Evolutionary conservation across 805 yeast species (phyloP).

Genomic region (Candida alai): DNA sequence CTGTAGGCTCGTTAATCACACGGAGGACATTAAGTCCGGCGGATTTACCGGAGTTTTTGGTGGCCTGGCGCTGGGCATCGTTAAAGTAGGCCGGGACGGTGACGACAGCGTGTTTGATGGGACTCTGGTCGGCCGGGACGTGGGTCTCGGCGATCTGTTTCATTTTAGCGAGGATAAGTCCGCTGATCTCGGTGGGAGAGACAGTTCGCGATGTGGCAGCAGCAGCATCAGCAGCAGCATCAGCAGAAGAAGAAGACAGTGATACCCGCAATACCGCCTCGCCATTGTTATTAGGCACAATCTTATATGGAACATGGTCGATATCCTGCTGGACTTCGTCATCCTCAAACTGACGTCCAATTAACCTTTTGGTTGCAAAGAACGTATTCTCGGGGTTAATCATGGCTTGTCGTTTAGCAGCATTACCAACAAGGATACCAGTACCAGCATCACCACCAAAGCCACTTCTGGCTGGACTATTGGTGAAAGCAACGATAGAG

Average conservation of each 20-base stretch:
- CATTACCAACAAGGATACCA: conserved; percentile 55
- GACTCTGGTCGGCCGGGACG: conserved; percentile 21
- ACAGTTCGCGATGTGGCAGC: conserved; percentile 42
- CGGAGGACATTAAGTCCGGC: conserved; percentile 75
- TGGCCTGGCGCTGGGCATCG: conserved; percentile 75
- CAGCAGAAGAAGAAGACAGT: no score
- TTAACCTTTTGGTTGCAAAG: conserved; percentile 77
- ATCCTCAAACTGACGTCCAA: conserved; percentile 69
- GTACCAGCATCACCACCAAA: no score
- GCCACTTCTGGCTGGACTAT: conserved; percentile 26
- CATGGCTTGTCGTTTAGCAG: conserved; percentile 75
- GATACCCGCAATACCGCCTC: conserved; percentile 77
- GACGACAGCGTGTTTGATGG: conserved; percentile 68
- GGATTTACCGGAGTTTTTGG: conserved; percentile 72
- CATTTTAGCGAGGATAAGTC: conserved; percentile 61
- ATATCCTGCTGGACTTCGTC: conserved; percentile 68
- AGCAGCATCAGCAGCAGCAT: no score
- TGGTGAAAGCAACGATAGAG: conserved; percentile 61
- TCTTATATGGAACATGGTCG: conserved; percentile 57
- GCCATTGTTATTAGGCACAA: conserved; percentile 56
- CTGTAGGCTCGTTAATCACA: conserved; percentile 81
- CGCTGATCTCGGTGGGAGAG: conserved; percentile 73
- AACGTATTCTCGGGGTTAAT: conserved; percentile 75
- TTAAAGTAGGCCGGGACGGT: conserved; percentile 85
- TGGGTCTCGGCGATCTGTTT: conserved; percentile 61